A percentile compares a stretch with the other conserved stretches of the same genome.
Evolutionary conservation across 2,329 filamentous ascomycete genomes (phyloP).

Genomic region (Botrytis paeoniae): DNA sequence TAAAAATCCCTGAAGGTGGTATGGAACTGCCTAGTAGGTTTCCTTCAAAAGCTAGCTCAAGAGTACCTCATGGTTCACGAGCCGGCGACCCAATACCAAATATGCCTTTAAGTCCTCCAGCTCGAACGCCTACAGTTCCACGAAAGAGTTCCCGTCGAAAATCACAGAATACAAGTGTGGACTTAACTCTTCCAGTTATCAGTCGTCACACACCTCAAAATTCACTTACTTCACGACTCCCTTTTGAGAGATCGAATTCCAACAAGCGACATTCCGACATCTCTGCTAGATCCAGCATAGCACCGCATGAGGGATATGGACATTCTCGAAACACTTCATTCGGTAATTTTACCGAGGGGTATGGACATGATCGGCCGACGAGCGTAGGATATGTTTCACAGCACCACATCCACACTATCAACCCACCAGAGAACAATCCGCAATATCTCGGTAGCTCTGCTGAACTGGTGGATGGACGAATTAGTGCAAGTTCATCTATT

Average conservation of each 20-base stretch:
- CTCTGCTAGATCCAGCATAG: slow-evolving; percentile 51
- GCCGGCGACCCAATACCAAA: slow-evolving; percentile 42
- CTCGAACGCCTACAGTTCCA: slow-evolving; percentile 50
- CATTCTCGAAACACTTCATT: slow-evolving; percentile 37
- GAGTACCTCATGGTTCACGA: slow-evolving; percentile 26
- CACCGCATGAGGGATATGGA: slow-evolving; percentile 45
- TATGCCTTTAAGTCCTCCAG: slow-evolving; percentile 24
- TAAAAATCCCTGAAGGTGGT: slow-evolving; percentile 44
- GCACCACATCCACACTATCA: slow-evolving; percentile 54
- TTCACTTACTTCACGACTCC: slow-evolving; percentile 41
- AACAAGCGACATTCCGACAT: slow-evolving; percentile 50
- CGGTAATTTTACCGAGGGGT: slow-evolving; percentile 37
- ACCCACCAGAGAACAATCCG: slow-evolving; percentile 45
- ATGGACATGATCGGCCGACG: slow-evolving; percentile 48
- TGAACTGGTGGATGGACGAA: slow-evolving; percentile 50
- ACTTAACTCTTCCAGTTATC: slow-evolving; percentile 17
- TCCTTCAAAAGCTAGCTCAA: slow-evolving; percentile 55
- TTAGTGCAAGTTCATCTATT: slow-evolving; percentile 28
- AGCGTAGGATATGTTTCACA: slow-evolving; percentile 57
- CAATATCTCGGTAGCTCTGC: slow-evolving; percentile 54
- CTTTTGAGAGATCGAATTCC: slow-evolving; percentile 57
- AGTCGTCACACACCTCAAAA: slow-evolving; percentile 25
- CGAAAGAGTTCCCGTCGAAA: slow-evolving; percentile 68
- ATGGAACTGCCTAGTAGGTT: slow-evolving; percentile 56
- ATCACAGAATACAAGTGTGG: slow-evolving; percentile 34